Conservation (phyloP, 2,329 filamentous ascomycete genomes). For the Ophiostoma montium region DNA sequence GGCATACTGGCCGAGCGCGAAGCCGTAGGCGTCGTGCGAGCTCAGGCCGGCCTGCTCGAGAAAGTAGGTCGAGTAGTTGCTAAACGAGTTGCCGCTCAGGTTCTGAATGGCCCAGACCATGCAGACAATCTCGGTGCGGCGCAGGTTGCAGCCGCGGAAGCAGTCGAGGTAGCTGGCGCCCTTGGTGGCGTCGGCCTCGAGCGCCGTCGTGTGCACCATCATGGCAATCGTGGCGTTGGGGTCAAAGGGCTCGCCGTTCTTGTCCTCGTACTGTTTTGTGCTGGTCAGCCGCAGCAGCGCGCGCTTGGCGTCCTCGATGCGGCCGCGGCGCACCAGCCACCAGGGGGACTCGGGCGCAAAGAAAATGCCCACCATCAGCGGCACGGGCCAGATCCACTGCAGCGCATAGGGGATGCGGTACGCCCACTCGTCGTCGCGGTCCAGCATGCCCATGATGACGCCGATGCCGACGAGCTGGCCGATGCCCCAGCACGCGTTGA, state of each 20-base stretch:
- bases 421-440: slow-evolving; percentile 45
- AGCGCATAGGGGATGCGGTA: slow-evolving; percentile 56
- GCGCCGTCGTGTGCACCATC: slow-evolving; percentile 79
- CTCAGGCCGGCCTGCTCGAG: slow-evolving; percentile 44
- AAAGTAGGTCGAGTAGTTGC: slow-evolving; percentile 52
- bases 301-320: slow-evolving; percentile 50
- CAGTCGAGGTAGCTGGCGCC: slow-evolving; percentile 70
- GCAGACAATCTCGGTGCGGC: slow-evolving; percentile 60
- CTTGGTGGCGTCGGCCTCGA: slow-evolving; percentile 55
- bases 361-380: slow-evolving; percentile 49
- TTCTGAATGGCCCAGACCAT: slow-evolving; percentile 52
- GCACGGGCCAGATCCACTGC: slow-evolving; percentile 64
- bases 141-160: slow-evolving; percentile 64
- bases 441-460: slow-evolving; percentile 55
- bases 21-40: slow-evolving; percentile 38
- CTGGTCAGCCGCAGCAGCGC: slow-evolving; percentile 53
- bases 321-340: slow-evolving; percentile 60
- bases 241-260: slow-evolving; percentile 51
- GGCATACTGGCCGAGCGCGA: slow-evolving; percentile 49
- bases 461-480: slow-evolving; percentile 60
- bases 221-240: slow-evolving; percentile 76
- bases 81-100: slow-evolving; percentile 48
- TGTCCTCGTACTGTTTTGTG: slow-evolving; percentile 22
- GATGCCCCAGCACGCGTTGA: slow-evolving; percentile 68
- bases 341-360: slow-evolving; percentile 59